Conservation (phyloP, 2,329 filamentous ascomycete species). For the Penicillium occitanis region DNA sequence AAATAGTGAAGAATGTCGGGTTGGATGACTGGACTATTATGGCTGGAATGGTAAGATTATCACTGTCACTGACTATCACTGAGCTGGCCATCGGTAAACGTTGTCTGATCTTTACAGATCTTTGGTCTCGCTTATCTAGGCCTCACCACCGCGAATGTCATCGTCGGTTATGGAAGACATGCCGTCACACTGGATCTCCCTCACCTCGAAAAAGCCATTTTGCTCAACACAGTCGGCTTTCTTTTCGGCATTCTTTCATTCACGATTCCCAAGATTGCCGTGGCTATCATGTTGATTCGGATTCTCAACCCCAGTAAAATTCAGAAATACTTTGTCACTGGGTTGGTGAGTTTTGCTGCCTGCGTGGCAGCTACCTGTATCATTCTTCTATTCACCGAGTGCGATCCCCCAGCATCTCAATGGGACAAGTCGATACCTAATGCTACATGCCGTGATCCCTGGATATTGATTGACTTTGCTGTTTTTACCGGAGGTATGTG, state of each 20-base stretch:
- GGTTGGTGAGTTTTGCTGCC: constrained; percentile 33
- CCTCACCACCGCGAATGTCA: constrained; percentile 37
- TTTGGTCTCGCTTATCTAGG: constrained; percentile 37
- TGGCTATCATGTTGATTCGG: constrained; percentile 28
- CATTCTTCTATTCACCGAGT: constrained; percentile 43
- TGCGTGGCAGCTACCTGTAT: constrained; percentile 35
- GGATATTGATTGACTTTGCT: constrained; percentile 40
- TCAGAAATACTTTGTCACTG: constrained; percentile 23
- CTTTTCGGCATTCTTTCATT: constrained; percentile 31
- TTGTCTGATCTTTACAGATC: constrained; percentile 27
- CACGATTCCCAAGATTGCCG: constrained; percentile 28
- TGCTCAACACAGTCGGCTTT: constrained; percentile 27
- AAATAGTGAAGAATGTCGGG: constrained; percentile 33
- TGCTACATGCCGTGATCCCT: constrained; percentile 35
- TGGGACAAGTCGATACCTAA: constrained; percentile 36
- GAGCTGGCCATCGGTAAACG: not conserved
- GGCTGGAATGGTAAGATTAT: constrained; percentile 25
- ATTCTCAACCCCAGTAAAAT: constrained; percentile 25
- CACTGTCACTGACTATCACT: not conserved
- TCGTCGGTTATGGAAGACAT: constrained; percentile 43
- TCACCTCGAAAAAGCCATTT: constrained; percentile 24
- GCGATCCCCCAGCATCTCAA: constrained; percentile 37
- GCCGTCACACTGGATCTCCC: constrained; percentile 29
- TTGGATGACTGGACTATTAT: constrained; percentile 41
- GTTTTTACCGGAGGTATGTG: constrained; percentile 41